A percentile compares a stretch with the other conserved stretches of the same genome.
Evolutionary conservation across 441 rosid species (phyloP).

Genomic region (Rhodomyrtus psidioides): DNA sequence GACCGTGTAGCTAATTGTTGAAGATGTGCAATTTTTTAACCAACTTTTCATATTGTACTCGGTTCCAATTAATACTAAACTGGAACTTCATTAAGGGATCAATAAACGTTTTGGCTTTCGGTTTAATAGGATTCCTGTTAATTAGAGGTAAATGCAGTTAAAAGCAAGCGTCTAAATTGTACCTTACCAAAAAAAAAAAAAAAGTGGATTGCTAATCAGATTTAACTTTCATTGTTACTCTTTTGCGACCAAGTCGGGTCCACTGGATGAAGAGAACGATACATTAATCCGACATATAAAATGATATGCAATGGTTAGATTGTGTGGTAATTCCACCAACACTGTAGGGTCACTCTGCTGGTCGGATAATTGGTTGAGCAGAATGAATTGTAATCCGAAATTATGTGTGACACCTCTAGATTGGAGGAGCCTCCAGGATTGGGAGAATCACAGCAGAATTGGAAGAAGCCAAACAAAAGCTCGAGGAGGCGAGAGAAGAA

Average conservation of each 20-base stretch:
- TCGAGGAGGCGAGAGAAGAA: neutral
- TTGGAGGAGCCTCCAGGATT: neutral
- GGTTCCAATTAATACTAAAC: neutral
- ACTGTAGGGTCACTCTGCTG: neutral
- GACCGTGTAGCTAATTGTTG: neutral
- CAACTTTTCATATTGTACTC: too few relatives aligned
- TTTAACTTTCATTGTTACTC: neutral
- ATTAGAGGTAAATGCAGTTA: neutral
- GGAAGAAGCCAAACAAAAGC: neutral
- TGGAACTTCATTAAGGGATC: neutral
- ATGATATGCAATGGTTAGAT: neutral
- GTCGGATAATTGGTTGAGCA: neutral
- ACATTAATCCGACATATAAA: neutral
- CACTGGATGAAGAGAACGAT: neutral
- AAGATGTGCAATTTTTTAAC: neutral
- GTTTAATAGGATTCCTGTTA: neutral
- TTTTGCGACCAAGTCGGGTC: neutral
- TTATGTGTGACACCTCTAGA: neutral
- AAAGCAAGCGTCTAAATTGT: neutral
- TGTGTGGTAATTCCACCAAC: neutral
- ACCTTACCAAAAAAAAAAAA: neutral
- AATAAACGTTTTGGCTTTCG: neutral
- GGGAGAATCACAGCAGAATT: neutral
- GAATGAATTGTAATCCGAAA: neutral
- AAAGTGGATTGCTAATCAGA: neutral